Evolutionary conservation across 2,329 filamentous ascomycete genomes (phyloP).

Genomic region (Pleomassaria siparia): DNA sequence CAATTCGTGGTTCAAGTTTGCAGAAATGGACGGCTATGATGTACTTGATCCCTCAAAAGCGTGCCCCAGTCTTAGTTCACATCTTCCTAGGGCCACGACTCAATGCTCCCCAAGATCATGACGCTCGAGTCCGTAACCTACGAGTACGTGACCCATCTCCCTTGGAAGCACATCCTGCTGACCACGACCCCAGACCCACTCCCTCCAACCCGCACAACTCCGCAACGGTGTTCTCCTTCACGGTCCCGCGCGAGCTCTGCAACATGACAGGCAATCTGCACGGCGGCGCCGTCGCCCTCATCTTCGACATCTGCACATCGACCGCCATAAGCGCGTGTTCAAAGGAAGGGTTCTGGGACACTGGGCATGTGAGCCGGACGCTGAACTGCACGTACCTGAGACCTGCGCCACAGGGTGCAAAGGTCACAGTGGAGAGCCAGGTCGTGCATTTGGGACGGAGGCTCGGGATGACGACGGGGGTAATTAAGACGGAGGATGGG

Average conservation of each 20-base stretch:
- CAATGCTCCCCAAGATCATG: slow-evolving; percentile 30
- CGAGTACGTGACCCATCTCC: background rate
- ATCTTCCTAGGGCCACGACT: slow-evolving; percentile 34
- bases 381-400: slow-evolving; percentile 51
- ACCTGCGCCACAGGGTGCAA: slow-evolving; percentile 44
- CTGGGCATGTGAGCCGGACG: slow-evolving; percentile 46
- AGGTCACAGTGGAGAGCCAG: slow-evolving; percentile 47
- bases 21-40: slow-evolving; percentile 23
- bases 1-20: slow-evolving; percentile 23
- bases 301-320: slow-evolving; percentile 58
- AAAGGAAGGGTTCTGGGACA: slow-evolving; percentile 45
- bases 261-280: slow-evolving; percentile 55
- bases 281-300: slow-evolving; percentile 56
- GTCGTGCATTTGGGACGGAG: slow-evolving; percentile 48
- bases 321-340: slow-evolving; percentile 37
- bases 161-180: background rate
- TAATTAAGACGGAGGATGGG: slow-evolving; percentile 44
- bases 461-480: slow-evolving; percentile 43
- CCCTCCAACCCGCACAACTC: slow-evolving; percentile 32
- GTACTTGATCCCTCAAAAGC: slow-evolving; percentile 11
- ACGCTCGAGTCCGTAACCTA: slow-evolving; percentile 36
- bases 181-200: slow-evolving; percentile 22
- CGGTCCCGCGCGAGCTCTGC: slow-evolving; percentile 47
- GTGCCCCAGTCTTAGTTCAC: slow-evolving; percentile 6
- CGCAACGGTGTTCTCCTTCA: slow-evolving; percentile 48